Evolutionary conservation across 371 early-diverging fungal genomes (phyloP).

Genomic region (Lichtheimia hyalospora): DNA sequence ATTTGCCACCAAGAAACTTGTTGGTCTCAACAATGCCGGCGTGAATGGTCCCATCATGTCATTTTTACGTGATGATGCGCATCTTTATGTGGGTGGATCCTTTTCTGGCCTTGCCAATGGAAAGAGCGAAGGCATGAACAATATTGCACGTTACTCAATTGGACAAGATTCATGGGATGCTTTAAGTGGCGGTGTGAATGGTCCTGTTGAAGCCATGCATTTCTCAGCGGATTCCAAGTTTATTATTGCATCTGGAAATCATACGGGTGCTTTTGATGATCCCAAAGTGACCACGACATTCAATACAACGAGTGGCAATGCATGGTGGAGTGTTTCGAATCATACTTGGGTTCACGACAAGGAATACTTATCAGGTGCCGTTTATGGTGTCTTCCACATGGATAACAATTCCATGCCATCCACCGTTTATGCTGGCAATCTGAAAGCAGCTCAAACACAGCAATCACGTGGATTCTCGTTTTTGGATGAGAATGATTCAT

Average conservation of each 20-base stretch:
- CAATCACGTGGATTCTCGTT: slow-evolving; percentile 36
- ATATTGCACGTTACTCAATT: slow-evolving; percentile 25
- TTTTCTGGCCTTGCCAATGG: slow-evolving; percentile 20
- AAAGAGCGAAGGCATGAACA: slow-evolving; percentile 10
- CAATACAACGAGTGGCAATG: slow-evolving; percentile 24
- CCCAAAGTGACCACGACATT: neutral
- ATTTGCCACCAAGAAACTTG: slow-evolving; percentile 10
- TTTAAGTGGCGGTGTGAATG: slow-evolving; percentile 36
- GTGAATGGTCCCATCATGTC: slow-evolving; percentile 27
- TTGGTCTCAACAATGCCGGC: slow-evolving; percentile 19
- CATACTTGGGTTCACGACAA: slow-evolving; percentile 17
- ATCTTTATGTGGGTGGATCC: slow-evolving; percentile 39
- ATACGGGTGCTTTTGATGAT: slow-evolving; percentile 12
- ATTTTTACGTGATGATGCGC: slow-evolving; percentile 12
- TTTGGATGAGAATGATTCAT: slow-evolving; percentile 10
- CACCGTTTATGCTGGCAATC: slow-evolving; percentile 26
- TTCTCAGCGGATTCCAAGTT: slow-evolving; percentile 4
- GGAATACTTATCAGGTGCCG: slow-evolving; percentile 29
- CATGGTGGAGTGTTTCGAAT: slow-evolving; percentile 25
- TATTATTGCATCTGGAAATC: slow-evolving; percentile 36
- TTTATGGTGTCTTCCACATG: slow-evolving; percentile 10
- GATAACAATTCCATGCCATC: slow-evolving; percentile 15
- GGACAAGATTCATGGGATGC: slow-evolving; percentile 22
- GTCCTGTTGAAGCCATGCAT: slow-evolving; percentile 23
- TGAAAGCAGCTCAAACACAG: slow-evolving; percentile 36